phyloP scores from a whole-genome alignment of 1,139 yeast species.

The Saccharomyces hybrid region DNA sequence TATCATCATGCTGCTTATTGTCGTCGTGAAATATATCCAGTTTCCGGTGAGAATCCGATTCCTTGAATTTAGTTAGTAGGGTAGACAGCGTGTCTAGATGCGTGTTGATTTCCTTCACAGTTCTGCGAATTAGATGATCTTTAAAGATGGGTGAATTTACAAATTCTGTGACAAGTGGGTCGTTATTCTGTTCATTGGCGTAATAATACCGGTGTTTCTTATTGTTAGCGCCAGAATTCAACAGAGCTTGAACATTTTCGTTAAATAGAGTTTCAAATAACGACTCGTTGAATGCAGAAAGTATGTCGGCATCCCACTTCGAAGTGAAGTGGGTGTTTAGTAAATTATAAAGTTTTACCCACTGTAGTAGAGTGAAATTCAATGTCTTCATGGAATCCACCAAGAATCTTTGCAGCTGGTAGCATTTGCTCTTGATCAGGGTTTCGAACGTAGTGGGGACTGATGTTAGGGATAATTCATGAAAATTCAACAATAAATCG shows the following conservation, averaged over 20 bases:
- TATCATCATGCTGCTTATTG: neutral
- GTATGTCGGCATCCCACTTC: slow-evolving; percentile 8
- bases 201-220: neutral
- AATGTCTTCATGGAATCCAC: slow-evolving; percentile 1
- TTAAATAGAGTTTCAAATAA: slow-evolving; percentile 10
- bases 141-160: slow-evolving; percentile 8
- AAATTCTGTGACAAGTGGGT: slow-evolving; percentile 7
- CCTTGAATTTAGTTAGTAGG: neutral
- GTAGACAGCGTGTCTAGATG: neutral
- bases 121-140: slow-evolving; percentile 5
- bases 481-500: slow-evolving; percentile 2
- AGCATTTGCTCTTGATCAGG: slow-evolving; percentile 1
- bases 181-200: neutral
- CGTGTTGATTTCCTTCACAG: neutral
- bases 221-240: neutral
- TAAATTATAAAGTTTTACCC: slow-evolving; percentile 11
- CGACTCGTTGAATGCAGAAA: slow-evolving; percentile 5
- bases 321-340: neutral
- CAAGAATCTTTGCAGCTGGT: slow-evolving; percentile 1
- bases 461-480: neutral
- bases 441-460: neutral
- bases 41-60: neutral
- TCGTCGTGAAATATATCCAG: neutral
- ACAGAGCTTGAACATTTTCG: slow-evolving; percentile 11
- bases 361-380: slow-evolving; percentile 8